A percentile compares a stretch with the other conserved stretches of the same genome.
phyloP scores from a whole-genome alignment of 2,329 filamentous ascomycete genomes.

The Cercospora citrullina region DNA sequence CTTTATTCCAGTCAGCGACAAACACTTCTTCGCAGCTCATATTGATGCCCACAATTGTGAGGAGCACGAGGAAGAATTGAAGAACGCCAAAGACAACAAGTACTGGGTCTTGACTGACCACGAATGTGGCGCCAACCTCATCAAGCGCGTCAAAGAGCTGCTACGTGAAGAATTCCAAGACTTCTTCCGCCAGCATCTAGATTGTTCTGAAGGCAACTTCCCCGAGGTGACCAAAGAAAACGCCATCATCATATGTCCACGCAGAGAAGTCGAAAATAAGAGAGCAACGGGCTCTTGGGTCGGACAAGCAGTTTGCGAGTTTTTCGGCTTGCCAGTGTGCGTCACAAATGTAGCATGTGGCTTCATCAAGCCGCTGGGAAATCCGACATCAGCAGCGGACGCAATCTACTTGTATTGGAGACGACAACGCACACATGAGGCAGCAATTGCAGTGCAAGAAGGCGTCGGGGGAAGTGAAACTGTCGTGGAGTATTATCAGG shows the following conservation, averaged over 20 bases:
- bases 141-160: no score
- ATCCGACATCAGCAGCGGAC: no score
- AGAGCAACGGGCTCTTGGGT: background rate
- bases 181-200: background rate
- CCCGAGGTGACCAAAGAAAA: background rate
- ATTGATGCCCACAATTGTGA: background rate
- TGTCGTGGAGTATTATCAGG: background rate
- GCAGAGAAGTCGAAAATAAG: background rate
- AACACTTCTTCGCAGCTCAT: background rate
- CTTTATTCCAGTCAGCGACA: background rate
- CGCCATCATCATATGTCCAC: background rate
- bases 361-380: background rate
- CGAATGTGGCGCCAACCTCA: background rate
- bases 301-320: background rate
- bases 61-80: background rate
- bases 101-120: background rate
- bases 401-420: no score
- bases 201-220: background rate
- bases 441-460: no score
- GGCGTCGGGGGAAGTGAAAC: no score
- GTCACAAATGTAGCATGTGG: background rate
- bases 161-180: background rate
- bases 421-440: no score
- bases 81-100: background rate
- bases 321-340: background rate